Conservation (phyloP, 345 rosid genomes). For the Orychophragmus violaceus region DNA sequence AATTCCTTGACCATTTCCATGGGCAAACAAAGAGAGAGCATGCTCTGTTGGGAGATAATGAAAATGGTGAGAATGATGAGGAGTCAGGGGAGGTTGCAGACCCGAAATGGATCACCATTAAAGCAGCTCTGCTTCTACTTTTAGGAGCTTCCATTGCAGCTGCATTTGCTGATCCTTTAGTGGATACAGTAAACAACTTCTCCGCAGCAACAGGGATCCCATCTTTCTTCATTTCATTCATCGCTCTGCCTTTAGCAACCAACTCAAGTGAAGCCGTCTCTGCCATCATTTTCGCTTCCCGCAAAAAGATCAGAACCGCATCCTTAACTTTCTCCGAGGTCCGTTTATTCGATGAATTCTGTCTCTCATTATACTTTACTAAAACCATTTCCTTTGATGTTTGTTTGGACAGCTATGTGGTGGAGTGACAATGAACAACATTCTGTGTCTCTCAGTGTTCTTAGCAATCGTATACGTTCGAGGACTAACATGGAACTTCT, state of each 20-base stretch:
- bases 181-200: conserved; percentile 82
- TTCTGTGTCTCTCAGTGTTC: conserved; percentile 89
- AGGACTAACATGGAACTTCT: conserved; percentile 93
- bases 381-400: background rate
- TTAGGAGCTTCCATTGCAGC: conserved; percentile 84
- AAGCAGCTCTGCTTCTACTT: conserved; percentile 62
- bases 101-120: conserved; percentile 47
- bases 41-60: conserved; percentile 45
- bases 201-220: conserved; percentile 91
- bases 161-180: conserved; percentile 94
- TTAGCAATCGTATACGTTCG: conserved; percentile 69
- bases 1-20: conserved; percentile 45
- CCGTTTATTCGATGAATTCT: background rate
- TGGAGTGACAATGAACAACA: conserved; percentile 84
- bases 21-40: conserved; percentile 78
- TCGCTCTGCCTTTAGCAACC: conserved; percentile 88
- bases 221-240: conserved; percentile 89
- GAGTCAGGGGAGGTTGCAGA: conserved; percentile 44
- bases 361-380: background rate
- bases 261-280: conserved; percentile 95
- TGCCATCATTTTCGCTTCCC: conserved; percentile 80
- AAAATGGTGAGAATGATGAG: conserved; percentile 51
- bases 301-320: conserved; percentile 70
- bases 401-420: conserved; percentile 69
- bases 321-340: conserved; percentile 96